Evolutionary conservation across 2,329 filamentous ascomycete species (phyloP).

Genomic region (Endoconidiophora laricicola): DNA sequence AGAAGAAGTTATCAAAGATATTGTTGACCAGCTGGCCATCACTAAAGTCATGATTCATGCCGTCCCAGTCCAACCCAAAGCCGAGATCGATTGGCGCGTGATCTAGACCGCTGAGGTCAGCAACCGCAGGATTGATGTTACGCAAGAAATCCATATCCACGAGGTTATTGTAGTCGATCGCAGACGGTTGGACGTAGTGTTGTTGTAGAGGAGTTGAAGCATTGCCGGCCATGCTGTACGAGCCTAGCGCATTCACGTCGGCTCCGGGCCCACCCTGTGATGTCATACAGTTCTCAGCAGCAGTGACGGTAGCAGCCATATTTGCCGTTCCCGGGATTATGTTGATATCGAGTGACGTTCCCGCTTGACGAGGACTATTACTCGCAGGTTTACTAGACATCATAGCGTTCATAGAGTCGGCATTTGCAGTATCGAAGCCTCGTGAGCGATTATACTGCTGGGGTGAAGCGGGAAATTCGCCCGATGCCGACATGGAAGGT

Average conservation of each 20-base stretch:
- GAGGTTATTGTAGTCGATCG: constrained; percentile 29
- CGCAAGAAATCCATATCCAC: constrained; percentile 39
- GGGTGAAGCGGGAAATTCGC: constrained; percentile 24
- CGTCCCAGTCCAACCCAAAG: constrained; percentile 48
- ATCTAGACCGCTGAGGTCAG: constrained; percentile 17
- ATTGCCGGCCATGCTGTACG: too few species aligned
- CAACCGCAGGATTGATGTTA: constrained; percentile 19
- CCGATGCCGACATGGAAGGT: constrained; percentile 23
- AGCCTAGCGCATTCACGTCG: too few species aligned
- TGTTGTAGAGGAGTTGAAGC: too few species aligned
- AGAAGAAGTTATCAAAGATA: constrained; percentile 59
- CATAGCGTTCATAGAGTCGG: background rate
- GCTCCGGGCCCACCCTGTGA: too few species aligned
- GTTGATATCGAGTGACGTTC: too few species aligned
- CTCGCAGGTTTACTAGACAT: background rate
- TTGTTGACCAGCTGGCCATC: constrained; percentile 45
- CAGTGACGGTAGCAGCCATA: too few species aligned
- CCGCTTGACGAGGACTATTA: background rate
- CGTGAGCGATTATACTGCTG: constrained; percentile 19
- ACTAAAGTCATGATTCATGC: constrained; percentile 44
- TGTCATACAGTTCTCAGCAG: too few species aligned
- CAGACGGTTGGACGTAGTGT: background rate
- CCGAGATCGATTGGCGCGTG: constrained; percentile 44
- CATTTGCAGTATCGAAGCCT: background rate
- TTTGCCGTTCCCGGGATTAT: too few species aligned